Percentiles rank a stretch among this genome's conserved stretches.
phyloP scores from a whole-genome alignment of 179 eudicot genomes.

The Corrigiola litoralis region DNA sequence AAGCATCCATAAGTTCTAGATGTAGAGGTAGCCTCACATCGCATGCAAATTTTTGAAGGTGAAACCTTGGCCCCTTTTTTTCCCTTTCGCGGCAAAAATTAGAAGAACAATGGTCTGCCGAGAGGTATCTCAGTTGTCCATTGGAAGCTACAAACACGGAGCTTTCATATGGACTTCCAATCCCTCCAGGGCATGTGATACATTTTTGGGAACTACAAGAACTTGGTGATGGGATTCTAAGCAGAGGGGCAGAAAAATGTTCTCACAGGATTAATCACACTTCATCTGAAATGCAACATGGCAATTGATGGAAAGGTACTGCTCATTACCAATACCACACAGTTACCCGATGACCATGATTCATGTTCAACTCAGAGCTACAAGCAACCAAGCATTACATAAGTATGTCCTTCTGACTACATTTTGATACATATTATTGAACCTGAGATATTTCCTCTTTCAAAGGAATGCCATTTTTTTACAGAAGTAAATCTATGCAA shows the following conservation, averaged over 20 bases:
- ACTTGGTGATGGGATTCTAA: background rate
- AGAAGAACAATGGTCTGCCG: background rate
- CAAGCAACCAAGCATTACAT: no score
- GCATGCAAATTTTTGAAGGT: no score
- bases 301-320: background rate
- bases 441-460: no score
- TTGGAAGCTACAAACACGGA: background rate
- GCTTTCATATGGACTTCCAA: background rate
- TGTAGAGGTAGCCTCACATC: no score
- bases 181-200: background rate
- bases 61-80: background rate
- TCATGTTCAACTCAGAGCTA: no score
- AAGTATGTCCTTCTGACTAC: no score
- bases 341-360: no score
- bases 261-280: background rate
- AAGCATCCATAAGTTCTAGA: no score
- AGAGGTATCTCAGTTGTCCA: background rate
- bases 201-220: background rate
- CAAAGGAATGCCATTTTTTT: no score
- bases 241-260: background rate
- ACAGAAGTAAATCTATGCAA: no score
- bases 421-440: no score
- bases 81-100: no score
- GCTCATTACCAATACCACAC: background rate
- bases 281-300: background rate